phyloP scores from a whole-genome alignment of 176 grass and related monocot species.

The Ensete glaucum region DNA sequence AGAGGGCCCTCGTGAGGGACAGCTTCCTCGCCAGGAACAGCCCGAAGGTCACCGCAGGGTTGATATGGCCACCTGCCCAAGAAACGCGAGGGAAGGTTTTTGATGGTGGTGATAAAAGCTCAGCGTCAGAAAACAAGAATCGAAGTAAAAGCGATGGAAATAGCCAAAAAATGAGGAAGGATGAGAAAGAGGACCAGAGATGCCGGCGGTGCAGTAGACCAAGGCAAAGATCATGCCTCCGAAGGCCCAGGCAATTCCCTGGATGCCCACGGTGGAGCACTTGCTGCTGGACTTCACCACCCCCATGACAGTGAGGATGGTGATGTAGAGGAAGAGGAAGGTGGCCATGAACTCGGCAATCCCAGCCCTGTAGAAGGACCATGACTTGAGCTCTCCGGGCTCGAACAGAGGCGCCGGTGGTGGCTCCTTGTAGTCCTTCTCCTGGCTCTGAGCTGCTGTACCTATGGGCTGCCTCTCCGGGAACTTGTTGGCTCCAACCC shows the following conservation, averaged over 20 bases:
- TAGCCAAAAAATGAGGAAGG: background rate
- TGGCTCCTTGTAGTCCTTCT: conserved; percentile 2
- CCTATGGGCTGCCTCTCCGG: background rate
- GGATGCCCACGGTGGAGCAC: conserved; percentile 32
- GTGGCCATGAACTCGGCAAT: conserved; percentile 1
- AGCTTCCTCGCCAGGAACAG: conserved; percentile 4
- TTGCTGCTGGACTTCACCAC: background rate
- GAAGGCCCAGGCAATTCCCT: conserved; percentile 71
- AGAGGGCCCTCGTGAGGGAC: background rate
- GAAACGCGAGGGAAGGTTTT: background rate
- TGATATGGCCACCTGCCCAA: background rate
- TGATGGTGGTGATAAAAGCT: background rate
- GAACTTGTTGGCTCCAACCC: background rate
- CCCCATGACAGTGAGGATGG: conserved; percentile 2
- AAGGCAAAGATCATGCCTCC: conserved; percentile 42
- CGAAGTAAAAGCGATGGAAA: background rate
- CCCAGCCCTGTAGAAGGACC: background rate
- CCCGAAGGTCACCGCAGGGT: background rate
- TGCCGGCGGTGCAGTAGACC: conserved; percentile 98
- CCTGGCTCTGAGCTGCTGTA: background rate
- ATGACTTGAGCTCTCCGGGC: conserved; percentile 1
- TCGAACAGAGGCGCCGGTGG: background rate
- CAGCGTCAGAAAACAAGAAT: background rate
- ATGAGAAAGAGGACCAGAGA: conserved; percentile 48
- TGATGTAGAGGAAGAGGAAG: conserved; percentile 3